Evolutionary conservation across 2,329 filamentous ascomycete species (phyloP), one percentile per base, ranked within the genome.

Genomic region (Trichoderma sp.): DNA sequence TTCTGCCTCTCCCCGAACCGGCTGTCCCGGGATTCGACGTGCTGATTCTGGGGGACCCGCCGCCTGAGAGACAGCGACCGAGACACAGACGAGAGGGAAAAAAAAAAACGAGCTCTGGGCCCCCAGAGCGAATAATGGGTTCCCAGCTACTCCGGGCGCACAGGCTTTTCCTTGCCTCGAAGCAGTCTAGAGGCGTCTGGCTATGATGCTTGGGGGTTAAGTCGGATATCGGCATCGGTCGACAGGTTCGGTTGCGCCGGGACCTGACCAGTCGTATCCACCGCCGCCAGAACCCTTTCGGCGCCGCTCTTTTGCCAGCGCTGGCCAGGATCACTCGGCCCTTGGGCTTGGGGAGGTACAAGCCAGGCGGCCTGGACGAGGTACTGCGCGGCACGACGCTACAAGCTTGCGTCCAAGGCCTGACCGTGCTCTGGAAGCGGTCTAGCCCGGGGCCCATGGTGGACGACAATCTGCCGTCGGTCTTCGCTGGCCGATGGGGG

Each of bases 181-280:
- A 37, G 55, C 27, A 29, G 55, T 37, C 35, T 58, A 67, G 64
- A 59, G 55, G 40, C 55, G 64, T 52, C 14, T 47, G 55, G 49
- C 19, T 57, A 33, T 33, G 55, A 57, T n/a, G 29, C 31, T 35
- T 57, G 33, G 55, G 64, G 53, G 64, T 67, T 67, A 67, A 67
- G 58, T 67, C 64, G 64, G 64, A 67, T 67, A 67, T 67, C 64
- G 64, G 64, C 64, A 67, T 67, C 64, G 64, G 40, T 67, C 64
- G 64, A 67, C 64, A 67, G 64, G 53, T 59, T 67, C 64, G 64
- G 64, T 67, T 67, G 64, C 64, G 64, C 64, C 64, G 64, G 64
- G 64, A 58, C 64, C 64, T 67, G 64, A 58, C 64, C 64, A 58
- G 55, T 52, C 55, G 64, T 52, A 59, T 67, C 64, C 64, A 67